Evolutionary conservation across 306 rosid species (phyloP).

Genomic region (Citrullus mucosospermus): DNA sequence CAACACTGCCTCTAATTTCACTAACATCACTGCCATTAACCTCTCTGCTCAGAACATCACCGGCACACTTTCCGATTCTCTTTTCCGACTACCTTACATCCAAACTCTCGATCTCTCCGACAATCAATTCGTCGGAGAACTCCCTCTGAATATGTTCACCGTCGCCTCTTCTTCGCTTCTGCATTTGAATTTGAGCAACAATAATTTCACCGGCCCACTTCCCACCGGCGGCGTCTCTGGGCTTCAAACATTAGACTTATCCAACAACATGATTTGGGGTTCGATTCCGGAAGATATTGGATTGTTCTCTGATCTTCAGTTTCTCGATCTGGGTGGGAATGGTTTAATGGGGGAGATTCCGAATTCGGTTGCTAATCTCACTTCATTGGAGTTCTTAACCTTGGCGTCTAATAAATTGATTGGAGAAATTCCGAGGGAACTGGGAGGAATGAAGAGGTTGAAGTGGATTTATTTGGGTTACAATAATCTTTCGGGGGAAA

Average conservation of each 20-base stretch:
- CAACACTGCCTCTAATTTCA: slow-evolving; percentile 9
- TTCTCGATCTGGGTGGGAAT: slow-evolving; percentile 84
- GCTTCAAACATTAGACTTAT: slow-evolving; percentile 54
- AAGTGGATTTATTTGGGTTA: slow-evolving; percentile 79
- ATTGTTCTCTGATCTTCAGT: slow-evolving; percentile 31
- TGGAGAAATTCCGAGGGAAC: slow-evolving; percentile 43
- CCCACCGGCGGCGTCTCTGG: slow-evolving; percentile 30
- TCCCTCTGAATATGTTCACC: slow-evolving; percentile 9
- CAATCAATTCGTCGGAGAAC: slow-evolving; percentile 48
- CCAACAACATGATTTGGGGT: slow-evolving; percentile 85
- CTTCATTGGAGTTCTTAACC: slow-evolving; percentile 44
- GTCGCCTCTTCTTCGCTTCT: slow-evolving; percentile 24
- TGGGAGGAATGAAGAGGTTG: slow-evolving; percentile 45
- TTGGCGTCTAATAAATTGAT: slow-evolving; percentile 71
- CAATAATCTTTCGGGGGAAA: slow-evolving; percentile 69
- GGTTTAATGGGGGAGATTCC: slow-evolving; percentile 56
- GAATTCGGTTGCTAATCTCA: slow-evolving; percentile 38
- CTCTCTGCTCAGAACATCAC: slow-evolving; percentile 60
- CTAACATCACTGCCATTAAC: slow-evolving; percentile 22
- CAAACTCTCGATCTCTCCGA: slow-evolving; percentile 55
- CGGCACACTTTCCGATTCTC: slow-evolving; percentile 28
- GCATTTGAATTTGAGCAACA: slow-evolving; percentile 68
- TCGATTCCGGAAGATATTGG: slow-evolving; percentile 46
- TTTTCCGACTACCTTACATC: slow-evolving; percentile 37
- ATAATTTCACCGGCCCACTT: slow-evolving; percentile 62